phyloP scores from a whole-genome alignment of 2,329 filamentous ascomycete species.

The Huntiella decipiens region DNA sequence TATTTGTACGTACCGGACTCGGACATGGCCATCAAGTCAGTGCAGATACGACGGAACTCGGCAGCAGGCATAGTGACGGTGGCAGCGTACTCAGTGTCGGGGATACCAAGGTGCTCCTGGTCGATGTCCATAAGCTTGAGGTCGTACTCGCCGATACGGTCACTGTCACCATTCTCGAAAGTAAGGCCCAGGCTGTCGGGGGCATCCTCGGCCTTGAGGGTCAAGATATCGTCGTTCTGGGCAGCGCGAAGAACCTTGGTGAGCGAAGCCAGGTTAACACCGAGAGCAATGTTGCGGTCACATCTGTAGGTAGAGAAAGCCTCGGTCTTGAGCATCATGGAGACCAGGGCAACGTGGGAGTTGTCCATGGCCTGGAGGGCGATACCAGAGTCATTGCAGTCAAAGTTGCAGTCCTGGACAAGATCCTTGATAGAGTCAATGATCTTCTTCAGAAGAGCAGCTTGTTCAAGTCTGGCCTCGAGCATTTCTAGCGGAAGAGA shows the following conservation, averaged over 20 bases:
- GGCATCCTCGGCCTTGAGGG: slow-evolving; percentile 90
- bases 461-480: slow-evolving; percentile 94
- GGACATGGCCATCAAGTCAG: slow-evolving; percentile 76
- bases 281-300: slow-evolving; percentile 95
- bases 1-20: slow-evolving; percentile 58
- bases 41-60: slow-evolving; percentile 90
- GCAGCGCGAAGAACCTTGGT: slow-evolving; percentile 94
- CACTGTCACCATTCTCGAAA: slow-evolving; percentile 77
- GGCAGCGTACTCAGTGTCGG: slow-evolving; percentile 94
- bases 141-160: slow-evolving; percentile 95
- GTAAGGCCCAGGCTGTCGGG: slow-evolving; percentile 89
- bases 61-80: slow-evolving; percentile 72
- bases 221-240: slow-evolving; percentile 81
- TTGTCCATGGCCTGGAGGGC: slow-evolving; percentile 99
- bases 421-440: slow-evolving; percentile 99
- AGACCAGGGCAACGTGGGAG: slow-evolving; percentile 95
- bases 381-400: slow-evolving; percentile 99
- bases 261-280: slow-evolving; percentile 88
- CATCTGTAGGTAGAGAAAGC: slow-evolving; percentile 90
- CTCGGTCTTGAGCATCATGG: slow-evolving; percentile 95
- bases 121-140: slow-evolving; percentile 99
- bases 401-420: slow-evolving; percentile 99
- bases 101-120: slow-evolving; percentile 96
- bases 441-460: slow-evolving; percentile 87
- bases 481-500: slow-evolving; percentile 41